phyloP scores from a whole-genome alignment of 106 monocot genomes.

The Gastrodia elata region DNA sequence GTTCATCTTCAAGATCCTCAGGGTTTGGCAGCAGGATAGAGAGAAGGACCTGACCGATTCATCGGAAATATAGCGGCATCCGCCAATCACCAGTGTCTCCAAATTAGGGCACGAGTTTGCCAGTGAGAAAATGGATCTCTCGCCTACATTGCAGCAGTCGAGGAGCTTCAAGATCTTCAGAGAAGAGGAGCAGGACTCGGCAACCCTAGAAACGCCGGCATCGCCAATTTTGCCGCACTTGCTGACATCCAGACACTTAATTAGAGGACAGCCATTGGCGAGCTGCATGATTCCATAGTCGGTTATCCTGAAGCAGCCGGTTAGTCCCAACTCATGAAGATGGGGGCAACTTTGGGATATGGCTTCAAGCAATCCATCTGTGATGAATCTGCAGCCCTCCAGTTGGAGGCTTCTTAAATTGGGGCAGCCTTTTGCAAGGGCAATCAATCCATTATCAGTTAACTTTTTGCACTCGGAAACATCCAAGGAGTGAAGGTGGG shows the following conservation, averaged over 20 bases:
- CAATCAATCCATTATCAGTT: conserved; percentile 64
- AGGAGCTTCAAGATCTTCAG: conserved; percentile 51
- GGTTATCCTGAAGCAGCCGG: conserved; percentile 62
- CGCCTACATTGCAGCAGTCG: conserved; percentile 47
- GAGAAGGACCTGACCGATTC: conserved; percentile 41
- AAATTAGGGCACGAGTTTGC: conserved; percentile 56
- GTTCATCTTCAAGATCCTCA: conserved; percentile 52
- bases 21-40: conserved; percentile 24
- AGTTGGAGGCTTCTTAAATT: conserved; percentile 41
- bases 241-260: conserved; percentile 65
- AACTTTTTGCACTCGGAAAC: conserved; percentile 72
- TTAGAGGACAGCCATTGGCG: conserved; percentile 48
- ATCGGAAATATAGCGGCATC: conserved; percentile 58
- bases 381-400: conserved; percentile 48
- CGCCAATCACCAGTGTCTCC: conserved; percentile 66
- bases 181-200: conserved; percentile 42
- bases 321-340: conserved; percentile 55
- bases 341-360: conserved; percentile 48
- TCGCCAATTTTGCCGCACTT: conserved; percentile 78
- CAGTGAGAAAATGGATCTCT: conserved; percentile 46
- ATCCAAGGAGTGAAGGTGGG: conserved; percentile 56
- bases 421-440: conserved; percentile 38
- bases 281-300: conserved; percentile 52
- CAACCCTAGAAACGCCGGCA: conserved; percentile 41
- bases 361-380: conserved; percentile 41